Percentiles rank a stretch among this genome's conserved stretches.
Conservation (phyloP, 495 filamentous ascomycete genomes). For the Xylaria scruposa region DNA sequence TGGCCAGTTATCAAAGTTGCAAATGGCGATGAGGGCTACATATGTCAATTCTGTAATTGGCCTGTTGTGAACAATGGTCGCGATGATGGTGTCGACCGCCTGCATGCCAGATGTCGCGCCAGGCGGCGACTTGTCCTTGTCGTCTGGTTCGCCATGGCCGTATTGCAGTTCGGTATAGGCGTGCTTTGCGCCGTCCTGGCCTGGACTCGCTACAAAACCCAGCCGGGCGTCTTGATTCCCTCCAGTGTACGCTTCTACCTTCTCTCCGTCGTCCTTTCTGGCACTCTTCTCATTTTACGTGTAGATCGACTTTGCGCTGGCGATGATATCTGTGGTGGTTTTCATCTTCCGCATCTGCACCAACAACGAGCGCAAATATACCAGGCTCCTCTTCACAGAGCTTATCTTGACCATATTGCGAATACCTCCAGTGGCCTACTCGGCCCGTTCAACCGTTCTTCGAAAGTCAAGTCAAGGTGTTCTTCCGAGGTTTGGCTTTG, state of each 20-base stretch:
- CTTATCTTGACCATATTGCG: constrained; percentile 41
- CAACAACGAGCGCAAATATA: constrained; percentile 37
- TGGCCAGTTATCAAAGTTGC: constrained; percentile 39
- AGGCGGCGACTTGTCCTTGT: constrained; percentile 38
- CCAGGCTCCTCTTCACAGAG: constrained; percentile 36
- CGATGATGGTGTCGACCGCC: constrained; percentile 34
- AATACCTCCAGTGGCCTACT: constrained; percentile 42
- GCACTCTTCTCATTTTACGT: constrained; percentile 12
- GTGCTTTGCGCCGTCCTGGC: constrained; percentile 39
- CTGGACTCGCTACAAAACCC: constrained; percentile 41
- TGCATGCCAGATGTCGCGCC: constrained; percentile 39
- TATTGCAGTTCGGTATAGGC: constrained; percentile 42
- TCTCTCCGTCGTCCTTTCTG: constrained; percentile 20
- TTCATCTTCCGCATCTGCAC: constrained; percentile 39
- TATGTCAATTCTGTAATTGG: constrained; percentile 45
- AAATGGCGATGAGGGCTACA: constrained; percentile 42
- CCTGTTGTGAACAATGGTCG: constrained; percentile 37
- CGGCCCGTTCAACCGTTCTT: constrained; percentile 39
- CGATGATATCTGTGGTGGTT: constrained; percentile 37
- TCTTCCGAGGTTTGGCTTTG: constrained; percentile 39
- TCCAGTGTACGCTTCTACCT: constrained; percentile 33
- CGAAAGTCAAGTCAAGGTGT: constrained; percentile 31
- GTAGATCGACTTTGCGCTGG: constrained; percentile 43
- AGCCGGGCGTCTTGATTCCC: constrained; percentile 36
- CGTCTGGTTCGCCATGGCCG: constrained; percentile 39